Evolutionary conservation across 805 yeast species (phyloP).

Genomic region (Cyberlindnera galapagoensis): DNA sequence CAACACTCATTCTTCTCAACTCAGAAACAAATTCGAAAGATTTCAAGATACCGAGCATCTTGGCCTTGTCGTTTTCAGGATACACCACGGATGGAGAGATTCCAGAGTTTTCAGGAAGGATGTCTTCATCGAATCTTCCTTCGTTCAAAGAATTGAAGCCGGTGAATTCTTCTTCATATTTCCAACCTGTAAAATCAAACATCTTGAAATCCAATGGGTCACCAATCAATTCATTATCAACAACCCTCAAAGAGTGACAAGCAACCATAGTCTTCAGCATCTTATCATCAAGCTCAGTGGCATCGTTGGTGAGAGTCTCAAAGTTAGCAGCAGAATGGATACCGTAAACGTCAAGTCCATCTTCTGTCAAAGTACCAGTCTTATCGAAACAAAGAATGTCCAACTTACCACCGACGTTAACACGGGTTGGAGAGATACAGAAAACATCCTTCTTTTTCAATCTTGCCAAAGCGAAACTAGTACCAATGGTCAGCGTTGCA

Average conservation of each 20-base stretch:
- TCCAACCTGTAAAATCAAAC: conserved; percentile 86
- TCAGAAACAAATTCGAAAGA: conserved; percentile 79
- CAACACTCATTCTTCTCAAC: conserved; percentile 85
- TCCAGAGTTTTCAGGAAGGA: conserved; percentile 35
- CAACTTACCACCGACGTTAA: conserved; percentile 92
- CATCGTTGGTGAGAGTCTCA: conserved; percentile 21
- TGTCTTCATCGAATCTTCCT: conserved; percentile 30
- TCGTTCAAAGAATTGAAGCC: conserved; percentile 33
- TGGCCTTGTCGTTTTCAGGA: conserved; percentile 33
- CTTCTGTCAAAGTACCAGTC: conserved; percentile 96
- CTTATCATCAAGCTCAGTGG: conserved; percentile 22
- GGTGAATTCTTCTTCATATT: conserved; percentile 58
- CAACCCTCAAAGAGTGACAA: conserved; percentile 80
- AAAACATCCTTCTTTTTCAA: conserved; percentile 63
- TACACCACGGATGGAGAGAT: conserved; percentile 46
- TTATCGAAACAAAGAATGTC: conserved; percentile 92
- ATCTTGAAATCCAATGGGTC: conserved; percentile 92
- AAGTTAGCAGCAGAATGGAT: conserved; percentile 36
- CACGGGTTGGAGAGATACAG: conserved; percentile 91
- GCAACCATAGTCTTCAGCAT: conserved; percentile 39
- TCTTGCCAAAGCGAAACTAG: conserved; percentile 82
- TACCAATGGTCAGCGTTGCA: conserved; percentile 94
- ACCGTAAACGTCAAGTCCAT: conserved; percentile 84
- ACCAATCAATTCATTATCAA: conserved; percentile 79
- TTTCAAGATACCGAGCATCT: conserved; percentile 40